Evolutionary conservation across 306 rosid species (phyloP).

Genomic region (Cicer cuneatum): DNA sequence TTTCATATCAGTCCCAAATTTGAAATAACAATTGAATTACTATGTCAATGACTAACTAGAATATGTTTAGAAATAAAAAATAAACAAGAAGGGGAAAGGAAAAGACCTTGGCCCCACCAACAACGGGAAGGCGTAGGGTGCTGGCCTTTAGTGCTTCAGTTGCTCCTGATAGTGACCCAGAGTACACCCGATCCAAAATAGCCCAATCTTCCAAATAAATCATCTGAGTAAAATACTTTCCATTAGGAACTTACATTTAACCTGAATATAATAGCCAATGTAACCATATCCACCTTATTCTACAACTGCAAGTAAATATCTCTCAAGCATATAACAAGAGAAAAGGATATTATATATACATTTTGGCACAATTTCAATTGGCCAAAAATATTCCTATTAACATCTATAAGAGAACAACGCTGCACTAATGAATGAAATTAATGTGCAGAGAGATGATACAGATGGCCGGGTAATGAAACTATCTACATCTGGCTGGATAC

Average conservation of each 20-base stretch:
- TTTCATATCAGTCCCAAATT: conserved; percentile 27
- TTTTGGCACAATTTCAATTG: conserved; percentile 23
- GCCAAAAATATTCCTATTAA: conserved; percentile 17
- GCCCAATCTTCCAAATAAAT: conserved; percentile 81
- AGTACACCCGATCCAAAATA: conserved; percentile 73
- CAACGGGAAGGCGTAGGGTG: conserved; percentile 96
- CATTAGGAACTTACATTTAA: conserved; percentile 20
- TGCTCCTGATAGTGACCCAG: conserved; percentile 81
- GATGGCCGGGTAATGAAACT: conserved; percentile 23
- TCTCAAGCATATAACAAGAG: background rate
- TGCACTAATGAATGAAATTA: background rate
- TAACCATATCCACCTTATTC: conserved; percentile 21
- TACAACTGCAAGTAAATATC: conserved; percentile 21
- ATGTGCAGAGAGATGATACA: conserved; percentile 8
- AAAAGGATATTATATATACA: conserved; percentile 1
- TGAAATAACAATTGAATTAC: background rate
- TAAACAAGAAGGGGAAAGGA: conserved; percentile 36
- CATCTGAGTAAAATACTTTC: conserved; percentile 60
- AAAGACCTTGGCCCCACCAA: conserved; percentile 83
- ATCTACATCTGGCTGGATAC: conserved; percentile 20
- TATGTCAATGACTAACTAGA: conserved; percentile 8
- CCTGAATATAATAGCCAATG: conserved; percentile 28
- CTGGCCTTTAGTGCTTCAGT: conserved; percentile 87
- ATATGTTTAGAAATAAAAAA: background rate
- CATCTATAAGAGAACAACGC: conserved; percentile 10